Percentiles rank a stretch among this genome's conserved stretches.
phyloP scores from a whole-genome alignment of 257 asterid genomes.

The Cynanchum wilfordii region DNA sequence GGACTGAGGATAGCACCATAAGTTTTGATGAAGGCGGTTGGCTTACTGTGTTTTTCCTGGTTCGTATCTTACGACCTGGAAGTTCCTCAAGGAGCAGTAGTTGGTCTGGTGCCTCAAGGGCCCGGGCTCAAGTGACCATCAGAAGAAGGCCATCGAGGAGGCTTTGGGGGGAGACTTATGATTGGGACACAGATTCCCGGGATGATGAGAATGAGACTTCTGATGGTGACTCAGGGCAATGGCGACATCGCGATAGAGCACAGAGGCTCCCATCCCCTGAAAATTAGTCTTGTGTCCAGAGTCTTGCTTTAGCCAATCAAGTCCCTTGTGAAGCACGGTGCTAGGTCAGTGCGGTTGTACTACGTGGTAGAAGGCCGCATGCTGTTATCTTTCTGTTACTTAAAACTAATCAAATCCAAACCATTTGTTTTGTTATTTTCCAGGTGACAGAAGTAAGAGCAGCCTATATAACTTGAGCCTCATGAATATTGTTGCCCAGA shows the following conservation, averaged over 20 bases:
- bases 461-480: not conserved
- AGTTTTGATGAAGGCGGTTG: constrained; percentile 60
- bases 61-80: constrained; percentile 56
- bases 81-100: constrained; percentile 37
- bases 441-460: constrained; percentile 9
- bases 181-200: constrained; percentile 43
- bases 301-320: not conserved
- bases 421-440: not conserved
- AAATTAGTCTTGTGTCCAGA: constrained; percentile 9
- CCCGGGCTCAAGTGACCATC: constrained; percentile 42
- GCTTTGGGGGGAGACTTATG: constrained; percentile 64
- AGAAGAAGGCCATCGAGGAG: constrained; percentile 49
- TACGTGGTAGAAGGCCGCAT: not conserved
- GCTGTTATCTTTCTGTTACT: not conserved
- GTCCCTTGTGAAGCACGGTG: not conserved
- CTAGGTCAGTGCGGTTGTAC: not conserved
- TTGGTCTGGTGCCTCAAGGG: constrained; percentile 45
- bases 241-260: constrained; percentile 21
- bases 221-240: constrained; percentile 22
- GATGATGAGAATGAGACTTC: constrained; percentile 38
- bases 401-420: not conserved
- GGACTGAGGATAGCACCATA: constrained; percentile 43
- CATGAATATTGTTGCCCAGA: constrained; percentile 2
- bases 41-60: constrained; percentile 64
- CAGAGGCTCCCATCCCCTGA: constrained; percentile 32